Evolutionary conservation across 495 filamentous ascomycete species (phyloP).

Genomic region (Annulohypoxylon maeteangense): DNA sequence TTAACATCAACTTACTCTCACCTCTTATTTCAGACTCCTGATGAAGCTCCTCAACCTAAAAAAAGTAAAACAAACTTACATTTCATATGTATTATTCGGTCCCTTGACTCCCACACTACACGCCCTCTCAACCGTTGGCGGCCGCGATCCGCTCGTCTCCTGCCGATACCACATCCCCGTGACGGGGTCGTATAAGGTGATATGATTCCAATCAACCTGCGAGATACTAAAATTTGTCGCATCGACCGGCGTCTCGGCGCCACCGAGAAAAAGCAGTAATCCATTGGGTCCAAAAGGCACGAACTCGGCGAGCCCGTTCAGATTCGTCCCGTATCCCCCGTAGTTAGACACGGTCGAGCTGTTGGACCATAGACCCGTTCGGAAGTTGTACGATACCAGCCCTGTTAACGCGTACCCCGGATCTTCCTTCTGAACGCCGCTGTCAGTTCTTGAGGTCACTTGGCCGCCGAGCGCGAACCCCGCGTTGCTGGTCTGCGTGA

Average conservation of each 20-base stretch:
- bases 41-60: not conserved
- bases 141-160: conserved; percentile 42
- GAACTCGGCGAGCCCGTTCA: conserved; percentile 46
- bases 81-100: conserved; percentile 51
- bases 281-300: conserved; percentile 53
- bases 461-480: conserved; percentile 50
- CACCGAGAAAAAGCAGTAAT: conserved; percentile 51
- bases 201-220: conserved; percentile 35
- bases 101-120: conserved; percentile 48
- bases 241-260: conserved; percentile 39
- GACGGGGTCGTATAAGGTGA: conserved; percentile 53
- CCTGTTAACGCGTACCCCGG: conserved; percentile 44
- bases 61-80: conserved; percentile 23
- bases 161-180: conserved; percentile 50
- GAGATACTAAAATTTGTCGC: conserved; percentile 28
- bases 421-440: conserved; percentile 29
- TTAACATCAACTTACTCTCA: not conserved
- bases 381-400: conserved; percentile 51
- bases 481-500: conserved; percentile 28
- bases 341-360: conserved; percentile 34
- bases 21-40: not conserved
- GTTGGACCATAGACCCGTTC: conserved; percentile 48
- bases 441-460: conserved; percentile 41
- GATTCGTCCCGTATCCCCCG: conserved; percentile 43
- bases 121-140: conserved; percentile 28